Evolutionary conservation across 306 rosid species (phyloP).

Genomic region (Sesbania bispinosa): DNA sequence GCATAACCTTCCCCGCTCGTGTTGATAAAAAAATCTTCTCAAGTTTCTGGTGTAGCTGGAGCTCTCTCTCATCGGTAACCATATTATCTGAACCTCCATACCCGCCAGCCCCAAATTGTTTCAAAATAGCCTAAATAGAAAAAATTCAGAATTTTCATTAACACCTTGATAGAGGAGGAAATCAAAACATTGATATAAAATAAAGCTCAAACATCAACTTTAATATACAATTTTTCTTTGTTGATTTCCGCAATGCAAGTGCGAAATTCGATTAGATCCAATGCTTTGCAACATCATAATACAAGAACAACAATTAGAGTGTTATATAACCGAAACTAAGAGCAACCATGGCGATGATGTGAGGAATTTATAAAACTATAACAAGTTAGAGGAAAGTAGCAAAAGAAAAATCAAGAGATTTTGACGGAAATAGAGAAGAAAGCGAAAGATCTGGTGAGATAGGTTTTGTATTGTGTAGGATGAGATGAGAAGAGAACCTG

Average conservation of each 20-base stretch:
- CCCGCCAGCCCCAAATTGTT: constrained; percentile 83
- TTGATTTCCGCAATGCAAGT: constrained; percentile 21
- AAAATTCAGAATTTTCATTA: constrained; percentile 16
- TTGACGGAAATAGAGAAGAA: neutral
- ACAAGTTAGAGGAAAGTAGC: neutral
- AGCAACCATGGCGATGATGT: neutral
- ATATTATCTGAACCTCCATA: constrained; percentile 86
- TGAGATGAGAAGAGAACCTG: constrained; percentile 72
- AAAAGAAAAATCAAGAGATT: neutral
- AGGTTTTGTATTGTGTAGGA: neutral
- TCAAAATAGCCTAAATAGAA: constrained; percentile 72
- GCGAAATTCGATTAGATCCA: constrained; percentile 26
- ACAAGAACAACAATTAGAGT: neutral
- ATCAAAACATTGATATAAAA: neutral
- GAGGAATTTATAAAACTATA: neutral
- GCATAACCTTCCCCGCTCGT: constrained; percentile 85
- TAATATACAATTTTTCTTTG: neutral
- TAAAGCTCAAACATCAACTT: constrained; percentile 1
- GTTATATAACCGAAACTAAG: neutral
- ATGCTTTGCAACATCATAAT: neutral
- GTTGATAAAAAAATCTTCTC: constrained; percentile 93
- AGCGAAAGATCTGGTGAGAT: constrained; percentile 31
- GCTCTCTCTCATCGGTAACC: constrained; percentile 71
- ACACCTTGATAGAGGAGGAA: neutral
- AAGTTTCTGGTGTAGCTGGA: constrained; percentile 72